Evolutionary conservation across 1,139 yeast species (phyloP).

Genomic region (Candida sojae): DNA sequence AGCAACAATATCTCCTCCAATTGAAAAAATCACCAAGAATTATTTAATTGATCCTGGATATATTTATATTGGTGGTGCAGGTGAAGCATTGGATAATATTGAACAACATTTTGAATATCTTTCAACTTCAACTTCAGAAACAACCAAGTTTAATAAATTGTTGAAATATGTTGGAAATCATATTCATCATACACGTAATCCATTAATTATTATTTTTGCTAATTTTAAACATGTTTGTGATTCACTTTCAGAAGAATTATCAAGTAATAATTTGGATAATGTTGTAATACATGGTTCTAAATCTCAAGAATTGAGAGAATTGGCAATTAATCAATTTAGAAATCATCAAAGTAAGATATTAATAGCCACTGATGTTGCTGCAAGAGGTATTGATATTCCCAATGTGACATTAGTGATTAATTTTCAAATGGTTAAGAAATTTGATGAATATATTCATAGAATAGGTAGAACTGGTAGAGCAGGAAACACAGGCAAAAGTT

Average conservation of each 20-base stretch:
- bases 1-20: slow-evolving; percentile 83
- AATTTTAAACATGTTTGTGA: slow-evolving; percentile 79
- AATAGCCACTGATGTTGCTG: slow-evolving; percentile 95
- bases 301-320: slow-evolving; percentile 83
- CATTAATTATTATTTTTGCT: slow-evolving; percentile 69
- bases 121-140: slow-evolving; percentile 15
- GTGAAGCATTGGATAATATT: slow-evolving; percentile 65
- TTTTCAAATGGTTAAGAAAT: slow-evolving; percentile 74
- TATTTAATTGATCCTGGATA: slow-evolving; percentile 65
- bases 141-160: slow-evolving; percentile 26
- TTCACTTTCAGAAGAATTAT: slow-evolving; percentile 51
- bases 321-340: slow-evolving; percentile 66
- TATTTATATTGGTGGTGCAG: slow-evolving; percentile 72
- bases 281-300: slow-evolving; percentile 84
- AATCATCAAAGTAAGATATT: slow-evolving; percentile 62
- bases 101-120: slow-evolving; percentile 66
- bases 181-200: slow-evolving; percentile 32
- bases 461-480: slow-evolving; percentile 98
- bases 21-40: slow-evolving; percentile 63
- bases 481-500: slow-evolving; percentile 74
- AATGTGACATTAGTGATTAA: slow-evolving; percentile 83
- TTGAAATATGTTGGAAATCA: slow-evolving; percentile 23
- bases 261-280: slow-evolving; percentile 39
- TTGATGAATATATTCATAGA: slow-evolving; percentile 88
- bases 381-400: slow-evolving; percentile 92